Percentiles rank a stretch among this genome's conserved stretches.
These are phyloP conservation scores for Fusarium tricinctum DNA, from an alignment of 2,329 filamentous ascomycete genomes.

Conservation along the genomic window DNA sequence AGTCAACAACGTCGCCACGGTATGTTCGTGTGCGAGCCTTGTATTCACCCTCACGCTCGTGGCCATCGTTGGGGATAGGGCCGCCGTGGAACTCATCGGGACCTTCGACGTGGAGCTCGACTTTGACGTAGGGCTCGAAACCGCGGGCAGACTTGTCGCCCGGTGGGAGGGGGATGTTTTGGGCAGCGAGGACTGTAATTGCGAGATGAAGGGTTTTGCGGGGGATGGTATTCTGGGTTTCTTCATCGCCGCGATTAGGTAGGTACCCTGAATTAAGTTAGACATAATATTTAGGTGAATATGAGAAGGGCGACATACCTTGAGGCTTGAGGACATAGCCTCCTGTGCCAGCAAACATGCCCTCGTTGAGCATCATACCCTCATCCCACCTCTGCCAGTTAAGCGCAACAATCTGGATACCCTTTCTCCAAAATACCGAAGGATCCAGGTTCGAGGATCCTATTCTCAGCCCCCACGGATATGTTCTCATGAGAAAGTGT, in stretches of 20 bases:
- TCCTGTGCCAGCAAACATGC: conserved; percentile 86
- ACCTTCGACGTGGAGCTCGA: conserved; percentile 86
- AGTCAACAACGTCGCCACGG: conserved; percentile 74
- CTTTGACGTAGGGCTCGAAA: conserved; percentile 86
- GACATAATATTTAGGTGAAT: background rate
- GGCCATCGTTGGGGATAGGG: conserved; percentile 57
- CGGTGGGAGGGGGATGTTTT: conserved; percentile 77
- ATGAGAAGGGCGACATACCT: conserved; percentile 58
- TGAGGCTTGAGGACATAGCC: conserved; percentile 90
- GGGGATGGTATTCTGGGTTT: conserved; percentile 53
- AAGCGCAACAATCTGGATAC: conserved; percentile 90
- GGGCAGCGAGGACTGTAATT: conserved; percentile 82
- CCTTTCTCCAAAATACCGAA: conserved; percentile 86
- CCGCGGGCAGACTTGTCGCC: conserved; percentile 64
- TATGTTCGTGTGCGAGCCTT: conserved; percentile 71
- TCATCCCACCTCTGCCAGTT: conserved; percentile 95
- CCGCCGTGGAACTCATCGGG: conserved; percentile 60
- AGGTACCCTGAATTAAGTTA: conserved; percentile 51
- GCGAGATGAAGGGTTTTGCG: conserved; percentile 76
- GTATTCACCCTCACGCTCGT: conserved; percentile 62
- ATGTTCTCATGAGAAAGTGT: conserved; percentile 86
- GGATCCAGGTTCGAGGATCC: conserved; percentile 90
- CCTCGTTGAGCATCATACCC: conserved; percentile 96
- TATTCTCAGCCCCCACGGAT: conserved; percentile 86
- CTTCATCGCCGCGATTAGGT: conserved; percentile 42